Evolutionary conservation across 176 grass and related monocot genomes (phyloP).

Genomic region (Lolium perenne): DNA sequence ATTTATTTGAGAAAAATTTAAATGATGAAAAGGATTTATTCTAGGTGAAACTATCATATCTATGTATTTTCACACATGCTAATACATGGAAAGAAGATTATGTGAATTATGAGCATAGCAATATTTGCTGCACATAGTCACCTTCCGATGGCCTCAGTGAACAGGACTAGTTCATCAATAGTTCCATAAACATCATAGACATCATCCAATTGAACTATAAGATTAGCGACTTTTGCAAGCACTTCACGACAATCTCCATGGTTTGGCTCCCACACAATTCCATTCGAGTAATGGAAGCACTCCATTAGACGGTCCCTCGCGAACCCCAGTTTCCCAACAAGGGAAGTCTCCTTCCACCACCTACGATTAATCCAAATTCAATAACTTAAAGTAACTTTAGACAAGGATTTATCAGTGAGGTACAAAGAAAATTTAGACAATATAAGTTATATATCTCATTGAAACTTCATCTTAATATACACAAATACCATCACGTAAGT

Average conservation of each 20-base stretch:
- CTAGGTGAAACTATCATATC: not conserved
- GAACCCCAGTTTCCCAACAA: slow-evolving; percentile 46
- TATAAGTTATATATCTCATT: not conserved
- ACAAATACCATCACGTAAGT: not conserved
- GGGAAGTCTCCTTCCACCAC: slow-evolving; percentile 54
- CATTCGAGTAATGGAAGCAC: slow-evolving; percentile 51
- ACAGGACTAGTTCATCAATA: slow-evolving; percentile 45
- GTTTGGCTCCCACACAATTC: slow-evolving; percentile 36
- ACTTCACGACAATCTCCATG: slow-evolving; percentile 7
- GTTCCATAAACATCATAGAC: slow-evolving; percentile 70
- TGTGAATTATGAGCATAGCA: not conserved
- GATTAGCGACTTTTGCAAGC: slow-evolving; percentile 29
- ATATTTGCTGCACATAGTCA: not conserved
- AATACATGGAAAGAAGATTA: not conserved
- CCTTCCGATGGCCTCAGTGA: slow-evolving; percentile 59
- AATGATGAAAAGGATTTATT: not conserved
- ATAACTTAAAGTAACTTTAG: not conserved
- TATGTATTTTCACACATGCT: not conserved
- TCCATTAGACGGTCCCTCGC: slow-evolving; percentile 59
- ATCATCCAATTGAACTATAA: slow-evolving; percentile 57
- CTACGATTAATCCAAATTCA: slow-evolving; percentile 16
- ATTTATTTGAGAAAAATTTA: not conserved
- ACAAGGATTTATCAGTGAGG: not conserved
- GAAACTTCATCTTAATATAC: not conserved
- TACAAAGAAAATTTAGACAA: not conserved